phyloP scores from a whole-genome alignment of 345 rosid genomes.

The Excoecaria cochinchinensis region DNA sequence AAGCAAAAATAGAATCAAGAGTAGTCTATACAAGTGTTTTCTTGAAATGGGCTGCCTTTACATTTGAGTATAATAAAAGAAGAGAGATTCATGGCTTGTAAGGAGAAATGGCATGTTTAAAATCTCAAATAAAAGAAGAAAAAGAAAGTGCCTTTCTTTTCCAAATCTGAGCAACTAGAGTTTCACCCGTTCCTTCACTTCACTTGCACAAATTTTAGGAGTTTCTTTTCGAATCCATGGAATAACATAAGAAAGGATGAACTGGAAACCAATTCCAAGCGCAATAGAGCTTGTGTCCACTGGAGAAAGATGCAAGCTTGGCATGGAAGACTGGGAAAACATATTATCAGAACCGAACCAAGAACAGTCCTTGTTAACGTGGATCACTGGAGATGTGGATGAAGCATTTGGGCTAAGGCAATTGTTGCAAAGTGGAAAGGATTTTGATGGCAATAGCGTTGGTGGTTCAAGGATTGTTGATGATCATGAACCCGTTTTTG shows the following conservation, averaged over 20 bases:
- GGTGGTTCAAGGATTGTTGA: slow-evolving; percentile 40
- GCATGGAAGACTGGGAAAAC: slow-evolving; percentile 52
- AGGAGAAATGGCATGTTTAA: slow-evolving; percentile 15
- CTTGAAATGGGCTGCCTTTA: slow-evolving; percentile 25
- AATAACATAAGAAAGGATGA: slow-evolving; percentile 38
- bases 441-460: slow-evolving; percentile 39
- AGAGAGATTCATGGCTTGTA: slow-evolving; percentile 34
- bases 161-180: slow-evolving; percentile 19
- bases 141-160: slow-evolving; percentile 10
- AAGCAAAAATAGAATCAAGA: slow-evolving; percentile 13
- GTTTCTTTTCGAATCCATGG: slow-evolving; percentile 13
- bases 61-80: slow-evolving; percentile 14
- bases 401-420: slow-evolving; percentile 43
- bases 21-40: slow-evolving; percentile 4
- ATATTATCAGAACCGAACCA: slow-evolving; percentile 46
- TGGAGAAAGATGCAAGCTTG: slow-evolving; percentile 43
- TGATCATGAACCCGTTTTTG: slow-evolving; percentile 36
- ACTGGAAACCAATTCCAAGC: slow-evolving; percentile 39
- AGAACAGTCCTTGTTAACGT: slow-evolving; percentile 45
- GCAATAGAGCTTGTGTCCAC: slow-evolving; percentile 35
- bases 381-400: slow-evolving; percentile 53
- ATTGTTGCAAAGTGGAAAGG: slow-evolving; percentile 37
- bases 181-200: not conserved
- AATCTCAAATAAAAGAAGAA: slow-evolving; percentile 9
- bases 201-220: slow-evolving; percentile 4